phyloP scores from a whole-genome alignment of 805 yeast species.

The Saccharomycopsis amapae region DNA sequence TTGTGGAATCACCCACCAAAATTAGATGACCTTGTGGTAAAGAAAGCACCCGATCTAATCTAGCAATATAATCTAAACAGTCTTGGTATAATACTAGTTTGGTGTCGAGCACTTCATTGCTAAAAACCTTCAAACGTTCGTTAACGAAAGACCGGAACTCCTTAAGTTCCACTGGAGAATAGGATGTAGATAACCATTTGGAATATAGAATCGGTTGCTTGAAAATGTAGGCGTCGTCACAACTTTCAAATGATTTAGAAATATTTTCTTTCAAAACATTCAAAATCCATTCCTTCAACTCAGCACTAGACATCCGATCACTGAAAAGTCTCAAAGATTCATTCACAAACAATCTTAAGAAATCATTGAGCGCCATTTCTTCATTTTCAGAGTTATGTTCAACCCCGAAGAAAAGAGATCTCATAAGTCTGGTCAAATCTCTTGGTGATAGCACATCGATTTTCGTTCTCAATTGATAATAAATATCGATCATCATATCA shows the following conservation, averaged over 20 bases:
- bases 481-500: conserved; percentile 55
- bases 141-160: conserved; percentile 48
- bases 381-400: conserved; percentile 24
- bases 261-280: conserved; percentile 31
- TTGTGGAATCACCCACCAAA: conserved; percentile 71
- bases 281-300: conserved; percentile 46
- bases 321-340: conserved; percentile 74
- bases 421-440: conserved; percentile 59
- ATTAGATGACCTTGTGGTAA: conserved; percentile 90
- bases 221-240: conserved; percentile 32
- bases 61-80: conserved; percentile 62
- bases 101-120: conserved; percentile 69
- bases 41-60: conserved; percentile 74
- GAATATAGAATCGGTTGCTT: conserved; percentile 57
- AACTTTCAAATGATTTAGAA: conserved; percentile 38
- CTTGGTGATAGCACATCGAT: conserved; percentile 69
- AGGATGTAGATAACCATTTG: conserved; percentile 64
- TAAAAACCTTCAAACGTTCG: conserved; percentile 60
- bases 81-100: conserved; percentile 60
- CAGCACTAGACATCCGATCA: conserved; percentile 51
- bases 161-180: conserved; percentile 44
- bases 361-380: conserved; percentile 32
- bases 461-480: conserved; percentile 39
- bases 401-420: conserved; percentile 18
- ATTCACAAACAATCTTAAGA: conserved; percentile 68